Conservation (phyloP, 495 filamentous ascomycete species). For the Lasiosphaeria hispida region DNA sequence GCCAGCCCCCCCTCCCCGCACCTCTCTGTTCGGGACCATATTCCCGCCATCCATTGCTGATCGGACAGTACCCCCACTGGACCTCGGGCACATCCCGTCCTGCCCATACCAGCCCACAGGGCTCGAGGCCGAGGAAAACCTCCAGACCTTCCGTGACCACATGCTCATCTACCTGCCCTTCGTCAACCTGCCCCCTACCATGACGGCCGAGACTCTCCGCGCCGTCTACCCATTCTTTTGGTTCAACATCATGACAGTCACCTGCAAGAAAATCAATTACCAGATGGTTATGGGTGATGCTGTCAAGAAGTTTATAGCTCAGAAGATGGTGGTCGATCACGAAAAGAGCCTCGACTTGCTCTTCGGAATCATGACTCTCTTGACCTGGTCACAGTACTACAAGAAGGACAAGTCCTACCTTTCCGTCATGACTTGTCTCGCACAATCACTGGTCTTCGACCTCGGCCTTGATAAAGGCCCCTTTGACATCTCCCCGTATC, state of each 20-base stretch:
- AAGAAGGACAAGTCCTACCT: conserved; percentile 36
- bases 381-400: conserved; percentile 41
- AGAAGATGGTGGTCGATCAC: conserved; percentile 48
- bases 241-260: conserved; percentile 52
- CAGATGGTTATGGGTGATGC: conserved; percentile 27
- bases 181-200: conserved; percentile 39
- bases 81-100: conserved; percentile 8
- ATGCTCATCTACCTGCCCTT: conserved; percentile 36
- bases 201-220: conserved; percentile 47
- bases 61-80: neutral
- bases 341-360: conserved; percentile 56
- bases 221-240: conserved; percentile 51
- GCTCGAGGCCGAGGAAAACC: conserved; percentile 29
- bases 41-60: conserved; percentile 5
- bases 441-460: conserved; percentile 52
- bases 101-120: conserved; percentile 23
- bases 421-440: conserved; percentile 46
- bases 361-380: conserved; percentile 49
- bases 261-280: conserved; percentile 18
- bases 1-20: neutral
- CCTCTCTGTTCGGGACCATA: neutral
- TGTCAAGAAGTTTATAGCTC: conserved; percentile 42
- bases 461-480: conserved; percentile 53
- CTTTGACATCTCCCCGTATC: conserved; percentile 24
- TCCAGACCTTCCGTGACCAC: conserved; percentile 31